Base-by-base conservation (phyloP, 371 early-diverging fungal species). In the Rhizopus delemar region DNA sequence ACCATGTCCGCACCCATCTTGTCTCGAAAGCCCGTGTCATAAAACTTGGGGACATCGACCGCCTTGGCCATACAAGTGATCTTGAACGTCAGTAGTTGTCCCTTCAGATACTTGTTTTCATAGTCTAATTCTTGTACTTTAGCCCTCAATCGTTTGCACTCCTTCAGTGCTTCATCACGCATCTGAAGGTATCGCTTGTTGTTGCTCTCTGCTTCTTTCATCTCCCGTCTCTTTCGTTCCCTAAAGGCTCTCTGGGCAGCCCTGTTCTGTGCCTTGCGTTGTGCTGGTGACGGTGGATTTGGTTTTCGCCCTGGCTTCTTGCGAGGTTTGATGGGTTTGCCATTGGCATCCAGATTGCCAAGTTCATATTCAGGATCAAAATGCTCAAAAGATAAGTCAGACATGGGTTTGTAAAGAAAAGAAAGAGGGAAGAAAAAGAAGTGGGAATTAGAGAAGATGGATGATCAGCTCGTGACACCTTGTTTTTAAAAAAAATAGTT, bases 201-300 rank as follows among this genome's bases (percentile, higher is more conserved):
- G 6, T 61, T 86, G 3, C 66, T 71, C 53, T 91, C 90, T 1
- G 90, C 81, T 28, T 87, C 89, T 32, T 78, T 78, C 59, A 89
- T 85, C 58, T 90, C 86, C n/a, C 78, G 82, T 63, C 88, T 81
- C 53, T 89, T 91, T 3, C 92, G 80, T 67, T 88, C 88, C 8
- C 91, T 82, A 64, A 90, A 91, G 1, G 89, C 89, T 31, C 88
- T 76, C 66, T 91, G 91, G 0, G 90, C 90, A 8, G 85, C 87
- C 33, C 91, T 73, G 59, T 91, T 91, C 57, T 91, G 91, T 15
- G 85, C 88, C 41, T 88, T 86, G 35, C 90, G 78, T 54, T 84
- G 82, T 32, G 85, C 78, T 31, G 85, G 74, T 4, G 74, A 61
- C 5, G 77, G 77, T 33, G 77, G 77, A n/a, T 77, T 77, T 0